Evolutionary conservation across 2,329 filamentous ascomycete genomes (phyloP).

Genomic region (Sporothrix euskadiensis): DNA sequence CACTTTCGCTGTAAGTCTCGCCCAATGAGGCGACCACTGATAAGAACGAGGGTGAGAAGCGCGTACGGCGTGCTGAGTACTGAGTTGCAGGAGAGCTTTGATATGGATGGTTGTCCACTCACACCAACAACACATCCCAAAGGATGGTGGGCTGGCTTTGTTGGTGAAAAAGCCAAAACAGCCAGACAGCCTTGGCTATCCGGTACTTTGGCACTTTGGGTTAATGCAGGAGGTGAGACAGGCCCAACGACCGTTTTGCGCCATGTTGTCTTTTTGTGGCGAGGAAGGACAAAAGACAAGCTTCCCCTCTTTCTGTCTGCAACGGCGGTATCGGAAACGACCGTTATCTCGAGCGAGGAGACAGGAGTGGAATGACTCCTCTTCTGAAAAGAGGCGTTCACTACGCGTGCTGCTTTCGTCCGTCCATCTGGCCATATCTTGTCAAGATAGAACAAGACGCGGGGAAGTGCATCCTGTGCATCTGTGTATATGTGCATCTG

Average conservation of each 20-base stretch:
- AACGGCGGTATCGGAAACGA: neutral
- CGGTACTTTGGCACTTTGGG: neutral
- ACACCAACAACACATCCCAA: no score
- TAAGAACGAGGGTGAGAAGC: neutral
- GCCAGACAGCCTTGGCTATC: neutral
- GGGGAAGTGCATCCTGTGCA: neutral
- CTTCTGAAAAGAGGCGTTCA: neutral
- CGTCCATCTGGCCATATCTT: neutral
- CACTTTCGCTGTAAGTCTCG: neutral
- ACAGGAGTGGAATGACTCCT: neutral
- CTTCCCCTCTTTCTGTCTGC: neutral
- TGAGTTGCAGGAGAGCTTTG: neutral
- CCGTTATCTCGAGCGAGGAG: slow-evolving; percentile 10
- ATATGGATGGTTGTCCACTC: neutral
- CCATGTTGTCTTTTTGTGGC: neutral
- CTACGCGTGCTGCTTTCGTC: neutral
- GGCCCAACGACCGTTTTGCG: neutral
- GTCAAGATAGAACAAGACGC: neutral
- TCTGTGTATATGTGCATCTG: neutral
- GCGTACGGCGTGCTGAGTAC: no score
- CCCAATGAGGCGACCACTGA: slow-evolving; percentile 12
- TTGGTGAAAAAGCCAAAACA: neutral
- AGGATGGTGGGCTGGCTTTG: neutral
- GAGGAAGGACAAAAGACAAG: neutral
- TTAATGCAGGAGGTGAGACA: slow-evolving; percentile 1